Evolutionary conservation across 768 basidiomycete species (phyloP).

Genomic region (Lactarius deliciosus): DNA sequence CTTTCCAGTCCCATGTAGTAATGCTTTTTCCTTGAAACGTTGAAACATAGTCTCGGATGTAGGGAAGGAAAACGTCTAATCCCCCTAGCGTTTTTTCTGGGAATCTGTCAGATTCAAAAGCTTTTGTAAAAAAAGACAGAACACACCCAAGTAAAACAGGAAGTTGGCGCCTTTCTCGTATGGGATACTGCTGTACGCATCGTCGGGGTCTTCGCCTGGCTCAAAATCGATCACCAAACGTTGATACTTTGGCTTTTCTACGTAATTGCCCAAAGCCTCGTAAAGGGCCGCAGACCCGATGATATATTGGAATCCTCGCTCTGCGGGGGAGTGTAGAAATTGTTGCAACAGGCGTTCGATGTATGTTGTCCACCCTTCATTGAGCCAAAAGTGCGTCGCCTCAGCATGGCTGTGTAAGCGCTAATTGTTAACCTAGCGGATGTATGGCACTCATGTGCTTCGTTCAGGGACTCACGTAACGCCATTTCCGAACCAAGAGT

Average conservation of each 20-base stretch:
- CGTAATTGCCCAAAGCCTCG: conserved; percentile 67
- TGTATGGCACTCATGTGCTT: neutral
- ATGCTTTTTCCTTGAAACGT: conserved; percentile 84
- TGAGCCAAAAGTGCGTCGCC: conserved; percentile 83
- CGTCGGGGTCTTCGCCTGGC: conserved; percentile 73
- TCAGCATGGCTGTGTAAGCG: conserved; percentile 53
- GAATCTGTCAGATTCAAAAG: neutral
- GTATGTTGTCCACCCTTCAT: conserved; percentile 94
- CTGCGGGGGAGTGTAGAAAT: conserved; percentile 66
- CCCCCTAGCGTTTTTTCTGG: conserved; percentile 76
- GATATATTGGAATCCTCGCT: conserved; percentile 77
- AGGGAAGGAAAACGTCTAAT: conserved; percentile 79
- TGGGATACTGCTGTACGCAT: conserved; percentile 70
- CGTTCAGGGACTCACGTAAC: conserved; percentile 52
- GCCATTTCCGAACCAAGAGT: conserved; percentile 94
- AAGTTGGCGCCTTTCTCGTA: conserved; percentile 93
- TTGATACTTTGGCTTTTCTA: conserved; percentile 68
- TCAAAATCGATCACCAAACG: conserved; percentile 75
- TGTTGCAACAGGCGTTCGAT: conserved; percentile 80
- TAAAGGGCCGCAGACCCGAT: conserved; percentile 70
- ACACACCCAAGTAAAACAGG: conserved; percentile 74
- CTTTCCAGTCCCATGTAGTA: conserved; percentile 81
- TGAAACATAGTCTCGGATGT: conserved; percentile 76
- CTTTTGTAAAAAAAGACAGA: neutral
- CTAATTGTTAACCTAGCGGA: neutral